Base-by-base conservation (phyloP, 2,329 filamentous ascomycete genomes). In the Elsinoe batatas region DNA sequence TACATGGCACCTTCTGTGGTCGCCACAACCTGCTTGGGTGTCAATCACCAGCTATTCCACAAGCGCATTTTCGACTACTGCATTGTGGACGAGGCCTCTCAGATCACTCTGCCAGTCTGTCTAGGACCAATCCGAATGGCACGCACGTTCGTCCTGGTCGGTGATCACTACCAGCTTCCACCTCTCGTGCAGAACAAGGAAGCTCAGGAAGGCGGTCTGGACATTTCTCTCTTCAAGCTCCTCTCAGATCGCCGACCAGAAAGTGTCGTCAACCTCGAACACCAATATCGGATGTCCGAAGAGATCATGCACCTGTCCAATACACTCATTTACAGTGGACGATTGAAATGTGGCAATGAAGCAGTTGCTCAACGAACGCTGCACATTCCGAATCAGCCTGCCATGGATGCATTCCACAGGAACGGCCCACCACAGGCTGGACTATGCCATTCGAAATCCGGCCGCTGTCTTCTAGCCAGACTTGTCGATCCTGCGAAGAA, bases 261-360 rank as follows among this genome's bases (percentile, higher is more conserved):
- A 46, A 90, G 90, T 0, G 91, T 98, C 1, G 88, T 94, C 59
- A 95, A 87, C 60, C 79, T 98, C 1, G 90, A 93, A 64, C 90
- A 96, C 65, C 93, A 98, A 68, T 98, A 98, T 67, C 88, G 93
- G 59, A 98, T 98, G 93, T 95, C 89, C 64, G 87, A 93, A 62
- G 93, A 98, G 59, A 87, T 98, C 58, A 97, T 97, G 91, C 79
- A 85, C 1, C 79, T 98, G 12, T 94, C 89, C 60, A 98, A 96
- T 69, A 87, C 81, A 1, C 79, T 98, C 56, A 96, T 98, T 64
- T 98, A 98, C 72, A 78, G 84, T n/a, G 91, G 91, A 3, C 81
- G 84, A 35, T 78, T 98, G 36, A 91, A 93, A 64, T 98, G 93
- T 66, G 93, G 93, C 20, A 95, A 84, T 3, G 78, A 85, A 46